Evolutionary conservation across 202 grass and related monocot species (phyloP), one percentile per base, ranked within the genome.

Genomic region (Carex sylvatica): DNA sequence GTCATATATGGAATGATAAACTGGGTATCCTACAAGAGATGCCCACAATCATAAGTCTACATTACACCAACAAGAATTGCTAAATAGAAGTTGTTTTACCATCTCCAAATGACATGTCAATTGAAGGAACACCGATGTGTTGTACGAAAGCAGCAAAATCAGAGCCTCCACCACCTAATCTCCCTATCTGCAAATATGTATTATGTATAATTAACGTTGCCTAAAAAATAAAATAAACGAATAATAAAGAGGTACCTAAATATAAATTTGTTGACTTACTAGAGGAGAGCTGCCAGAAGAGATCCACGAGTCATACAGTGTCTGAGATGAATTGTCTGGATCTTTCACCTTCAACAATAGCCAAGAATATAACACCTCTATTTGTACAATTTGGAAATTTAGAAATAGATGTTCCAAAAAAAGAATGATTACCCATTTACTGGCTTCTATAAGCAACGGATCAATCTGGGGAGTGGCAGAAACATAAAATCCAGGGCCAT

Each of bases 1-100:
- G 62, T 98, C 95, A 46, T 95, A 98, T 23, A 98, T 38, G 11
- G 95, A 90, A 61, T 98, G 95, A 84, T 95, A 95, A 76, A 95
- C 92, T 2, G 92, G 95, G 82, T 98, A 95, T 33, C 80, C 95
- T 89, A 77, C 36, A 79, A 83, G 33, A 73, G 3, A 69, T 12
- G 61, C 38, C 23, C 62, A 49, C 18, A 44, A 55, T 46, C 38
- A 8, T 38, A 40, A 19, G 74, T 77, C 3, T 72, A 22, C 4
- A 49, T 78, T 47, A 78, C 23, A 10, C 18, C 24, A 75, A 75
- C 18, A 51, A 14, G 47, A 74, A 55, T 75, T 55, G 47, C 1
- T 4, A 75, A 75, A 33, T 55, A 31, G 24, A 75, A 8, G 14
- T 53, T 28, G 30, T 7, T 65, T 46, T 85, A 88, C 95, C 95